Conservation (phyloP, 83 land plant genomes). For the Picea engelmannii region DNA sequence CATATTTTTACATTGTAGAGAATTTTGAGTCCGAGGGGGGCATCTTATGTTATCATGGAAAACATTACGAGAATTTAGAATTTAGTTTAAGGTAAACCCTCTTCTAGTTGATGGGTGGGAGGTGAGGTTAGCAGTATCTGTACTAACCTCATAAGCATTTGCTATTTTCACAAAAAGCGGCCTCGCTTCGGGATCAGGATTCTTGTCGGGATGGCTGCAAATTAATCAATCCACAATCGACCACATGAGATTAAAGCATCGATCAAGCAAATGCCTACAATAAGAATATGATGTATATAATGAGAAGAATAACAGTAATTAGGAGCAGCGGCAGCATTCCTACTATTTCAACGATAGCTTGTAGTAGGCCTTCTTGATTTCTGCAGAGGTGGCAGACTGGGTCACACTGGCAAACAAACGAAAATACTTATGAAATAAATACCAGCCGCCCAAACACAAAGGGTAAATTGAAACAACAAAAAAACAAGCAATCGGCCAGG, state of each 20-base stretch:
- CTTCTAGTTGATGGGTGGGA: too few species aligned
- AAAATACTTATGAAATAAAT: not conserved
- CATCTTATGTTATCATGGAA: too few species aligned
- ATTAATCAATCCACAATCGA: not conserved
- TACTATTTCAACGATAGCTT: constrained; percentile 90
- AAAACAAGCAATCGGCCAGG: constrained; percentile 3
- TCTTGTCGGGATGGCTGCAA: constrained; percentile 97
- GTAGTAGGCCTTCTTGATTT: constrained; percentile 98
- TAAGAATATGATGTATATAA: too few species aligned
- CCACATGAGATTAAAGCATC: not conserved
- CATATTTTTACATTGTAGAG: too few species aligned
- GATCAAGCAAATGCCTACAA: not conserved
- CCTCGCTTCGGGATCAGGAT: constrained; percentile 94
- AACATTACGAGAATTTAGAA: too few species aligned
- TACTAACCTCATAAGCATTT: constrained; percentile 93
- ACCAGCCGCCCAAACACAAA: too few species aligned
- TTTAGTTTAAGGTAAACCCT: too few species aligned
- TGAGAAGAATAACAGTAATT: too few species aligned
- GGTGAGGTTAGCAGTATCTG: too few species aligned
- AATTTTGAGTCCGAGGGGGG: too few species aligned
- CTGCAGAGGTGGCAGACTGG: constrained; percentile 76
- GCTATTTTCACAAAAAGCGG: constrained; percentile 88
- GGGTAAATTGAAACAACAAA: constrained; percentile 5
- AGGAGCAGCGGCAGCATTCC: too few species aligned
- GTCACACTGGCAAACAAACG: constrained; percentile 50